Evolutionary conservation across 768 basidiomycete genomes (phyloP), one percentile per base, ranked within the genome.

Genomic region (Cystofilobasidium capitatum): DNA sequence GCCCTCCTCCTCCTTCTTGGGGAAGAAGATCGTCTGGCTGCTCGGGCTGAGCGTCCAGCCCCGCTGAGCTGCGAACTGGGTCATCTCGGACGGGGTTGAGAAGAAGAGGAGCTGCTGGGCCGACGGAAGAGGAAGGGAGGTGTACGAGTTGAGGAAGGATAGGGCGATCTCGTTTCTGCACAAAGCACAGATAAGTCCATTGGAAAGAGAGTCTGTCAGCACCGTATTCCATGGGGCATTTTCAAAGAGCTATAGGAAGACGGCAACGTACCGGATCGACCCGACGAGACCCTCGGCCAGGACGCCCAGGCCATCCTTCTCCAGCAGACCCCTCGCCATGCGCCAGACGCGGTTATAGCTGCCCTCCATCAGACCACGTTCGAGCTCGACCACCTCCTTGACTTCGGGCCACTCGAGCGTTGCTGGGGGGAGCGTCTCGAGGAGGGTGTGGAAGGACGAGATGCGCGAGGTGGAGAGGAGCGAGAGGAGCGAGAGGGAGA

Each of bases 351-450:
- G 94, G 78, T 89, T 91, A 77, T 98, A 99, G 73, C 88, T 88
- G 44, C 94, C 94, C 77, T 98, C 94, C 94, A 99, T 99, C 54
- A 98, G 82, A 89, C 93, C 97, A 59, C 88, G 82, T 77, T 99
- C 94, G 69, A 93, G 84, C 76, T 92, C 89, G 66, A 92, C 87
- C 16, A 90, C 89, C 75, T 91, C 91, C 62, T 83, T 82, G 73
- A 92, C 85, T 75, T 81, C 90, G 8, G 85, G 83, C 75, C 88
- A 88, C 17, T 70, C 67, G 33, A 72, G 70, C 17, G 75, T 67
- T 9, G 70, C 63, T 37, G 84, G 75, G 2, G 86, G 86, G 36
- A 99, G 83, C 42, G 89, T 88, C 77, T 99, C 94, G 58, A 99
- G 84, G 16, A 91, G 86, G 26, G 92, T 96, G 77, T 99, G 94